Conservation (phyloP, 2,329 filamentous ascomycete species). For the Aspergillus chevalieri region DNA sequence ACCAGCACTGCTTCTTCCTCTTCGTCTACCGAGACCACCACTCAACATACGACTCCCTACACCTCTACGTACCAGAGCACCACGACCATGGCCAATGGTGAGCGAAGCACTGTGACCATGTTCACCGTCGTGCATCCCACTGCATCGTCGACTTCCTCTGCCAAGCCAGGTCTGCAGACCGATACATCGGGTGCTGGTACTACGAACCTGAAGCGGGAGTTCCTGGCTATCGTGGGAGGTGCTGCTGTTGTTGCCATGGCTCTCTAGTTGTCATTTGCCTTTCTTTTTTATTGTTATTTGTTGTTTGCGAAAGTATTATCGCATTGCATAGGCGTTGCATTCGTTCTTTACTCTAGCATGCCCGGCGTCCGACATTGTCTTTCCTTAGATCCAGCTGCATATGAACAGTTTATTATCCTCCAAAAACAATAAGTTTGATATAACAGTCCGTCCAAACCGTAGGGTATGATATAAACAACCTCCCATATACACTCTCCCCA, state of each 20-base stretch:
- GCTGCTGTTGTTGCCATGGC: constrained; percentile 36
- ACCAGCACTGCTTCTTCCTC: constrained; percentile 7
- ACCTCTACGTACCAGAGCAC: constrained; percentile 38
- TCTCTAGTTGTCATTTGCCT: constrained; percentile 16
- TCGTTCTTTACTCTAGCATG: background rate
- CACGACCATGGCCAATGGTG: constrained; percentile 39
- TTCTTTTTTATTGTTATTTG: background rate
- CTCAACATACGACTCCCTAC: constrained; percentile 19
- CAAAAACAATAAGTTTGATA: background rate
- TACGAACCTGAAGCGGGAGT: constrained; percentile 25
- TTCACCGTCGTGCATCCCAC: constrained; percentile 40
- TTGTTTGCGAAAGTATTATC: too few relatives aligned
- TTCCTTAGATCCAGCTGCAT: background rate
- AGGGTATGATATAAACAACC: background rate
- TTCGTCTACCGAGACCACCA: constrained; percentile 16
- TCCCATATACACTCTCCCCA: background rate
- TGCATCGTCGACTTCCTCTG: constrained; percentile 17
- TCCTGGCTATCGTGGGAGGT: constrained; percentile 36
- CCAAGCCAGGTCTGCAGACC: constrained; percentile 36
- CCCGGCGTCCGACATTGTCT: too few relatives aligned
- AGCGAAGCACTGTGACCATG: constrained; percentile 37
- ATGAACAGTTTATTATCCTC: background rate
- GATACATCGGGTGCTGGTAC: constrained; percentile 25
- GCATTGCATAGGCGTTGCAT: background rate
- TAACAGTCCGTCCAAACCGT: background rate